Conservation (phyloP, 23 red algal species). For the Cyanidioschyzon merolae region DNA sequence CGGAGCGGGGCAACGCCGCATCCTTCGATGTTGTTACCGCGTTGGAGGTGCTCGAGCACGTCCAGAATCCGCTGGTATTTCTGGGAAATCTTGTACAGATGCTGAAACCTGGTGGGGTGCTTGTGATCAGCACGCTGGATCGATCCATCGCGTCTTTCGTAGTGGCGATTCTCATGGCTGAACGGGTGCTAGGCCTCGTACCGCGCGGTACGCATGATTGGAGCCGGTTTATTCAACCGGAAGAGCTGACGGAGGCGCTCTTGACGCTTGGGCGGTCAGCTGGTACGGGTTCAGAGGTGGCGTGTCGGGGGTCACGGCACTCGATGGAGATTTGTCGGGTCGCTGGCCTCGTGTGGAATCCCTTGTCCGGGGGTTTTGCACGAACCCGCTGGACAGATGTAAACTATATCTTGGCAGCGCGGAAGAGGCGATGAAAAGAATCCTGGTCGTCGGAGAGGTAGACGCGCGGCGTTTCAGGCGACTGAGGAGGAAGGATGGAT, state of each 20-base stretch:
- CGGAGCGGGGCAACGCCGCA: background rate
- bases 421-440: too few relatives aligned
- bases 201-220: constrained; percentile 85
- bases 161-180: constrained; percentile 45
- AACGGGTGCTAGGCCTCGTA: constrained; percentile 55
- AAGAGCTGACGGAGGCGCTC: constrained; percentile 34
- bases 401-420: constrained; percentile 1
- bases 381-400: background rate
- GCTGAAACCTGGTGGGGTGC: constrained; percentile 37
- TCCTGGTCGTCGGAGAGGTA: too few relatives aligned
- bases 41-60: constrained; percentile 89
- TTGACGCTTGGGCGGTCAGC: background rate
- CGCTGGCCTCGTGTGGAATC: background rate
- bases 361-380: background rate
- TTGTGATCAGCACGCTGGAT: constrained; percentile 81
- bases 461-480: too few relatives aligned
- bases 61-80: constrained; percentile 45
- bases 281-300: background rate
- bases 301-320: background rate
- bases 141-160: constrained; percentile 44
- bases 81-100: constrained; percentile 34
- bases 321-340: background rate
- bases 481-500: too few relatives aligned
- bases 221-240: constrained; percentile 58
- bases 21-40: constrained; percentile 68